A percentile compares a stretch with the other conserved stretches of the same genome.
Evolutionary conservation across 2,329 filamentous ascomycete genomes (phyloP).

Genomic region (Boeremia lycopersici): DNA sequence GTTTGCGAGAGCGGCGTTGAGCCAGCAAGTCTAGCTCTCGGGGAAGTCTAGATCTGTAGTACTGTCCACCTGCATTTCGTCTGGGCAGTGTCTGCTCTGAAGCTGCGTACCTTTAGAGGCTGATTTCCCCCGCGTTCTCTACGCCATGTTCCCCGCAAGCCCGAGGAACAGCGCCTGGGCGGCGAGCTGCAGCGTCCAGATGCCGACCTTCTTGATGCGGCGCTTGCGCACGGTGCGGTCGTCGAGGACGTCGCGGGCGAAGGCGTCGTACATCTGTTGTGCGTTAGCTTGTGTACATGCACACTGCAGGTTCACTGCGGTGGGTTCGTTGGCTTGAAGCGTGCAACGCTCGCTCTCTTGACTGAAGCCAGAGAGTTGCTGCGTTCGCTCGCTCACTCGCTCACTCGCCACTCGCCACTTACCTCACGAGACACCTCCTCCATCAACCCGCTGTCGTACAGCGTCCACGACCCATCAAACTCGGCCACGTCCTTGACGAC

Average conservation of each 20-base stretch:
- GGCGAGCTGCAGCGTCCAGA: conserved; percentile 92
- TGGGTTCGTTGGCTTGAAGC: too few species aligned
- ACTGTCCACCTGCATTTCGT: too few species aligned
- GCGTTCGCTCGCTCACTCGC: too few species aligned
- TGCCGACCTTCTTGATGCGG: conserved; percentile 90
- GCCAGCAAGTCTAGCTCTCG: too few species aligned
- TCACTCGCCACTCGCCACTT: too few species aligned
- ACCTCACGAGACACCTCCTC: conserved; percentile 88
- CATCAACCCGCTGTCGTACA: conserved; percentile 92
- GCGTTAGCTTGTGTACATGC: not conserved
- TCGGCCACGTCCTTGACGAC: conserved; percentile 88
- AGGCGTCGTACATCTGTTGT: conserved; percentile 79
- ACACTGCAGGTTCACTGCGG: not conserved
- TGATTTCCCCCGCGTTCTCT: too few species aligned
- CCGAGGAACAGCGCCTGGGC: conserved; percentile 95
- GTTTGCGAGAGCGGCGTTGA: too few species aligned
- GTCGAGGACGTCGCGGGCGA: conserved; percentile 88
- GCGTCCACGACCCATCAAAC: conserved; percentile 94
- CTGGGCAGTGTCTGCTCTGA: too few species aligned
- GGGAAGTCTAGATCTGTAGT: too few species aligned
- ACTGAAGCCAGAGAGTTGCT: too few species aligned
- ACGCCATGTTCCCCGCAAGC: conserved; percentile 78
- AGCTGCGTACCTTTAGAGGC: too few species aligned
- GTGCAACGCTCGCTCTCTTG: too few species aligned
- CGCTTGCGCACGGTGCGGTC: conserved; percentile 85